Percentiles rank a stretch among this genome's conserved stretches.
These are phyloP conservation scores for Scorias spongiosa DNA, from an alignment of 2,329 filamentous ascomycete genomes.

Conservation along the genomic window DNA sequence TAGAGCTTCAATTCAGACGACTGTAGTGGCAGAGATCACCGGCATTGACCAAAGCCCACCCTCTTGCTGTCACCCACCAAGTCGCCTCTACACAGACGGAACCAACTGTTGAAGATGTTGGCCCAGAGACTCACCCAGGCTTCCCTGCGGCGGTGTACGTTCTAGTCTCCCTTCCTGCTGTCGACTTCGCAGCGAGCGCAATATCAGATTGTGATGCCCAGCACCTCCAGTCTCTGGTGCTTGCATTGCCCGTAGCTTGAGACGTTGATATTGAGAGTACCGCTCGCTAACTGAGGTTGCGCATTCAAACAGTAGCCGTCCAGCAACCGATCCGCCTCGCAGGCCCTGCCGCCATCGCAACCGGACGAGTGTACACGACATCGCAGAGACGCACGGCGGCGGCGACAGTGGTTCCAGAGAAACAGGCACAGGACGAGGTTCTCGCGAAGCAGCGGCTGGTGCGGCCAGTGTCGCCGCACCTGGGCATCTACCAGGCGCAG, in stretches of 20 bases:
- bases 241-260: too few relatives aligned
- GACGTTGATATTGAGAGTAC: too few relatives aligned
- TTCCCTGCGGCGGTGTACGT: slow-evolving; percentile 28
- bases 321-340: slow-evolving; percentile 30
- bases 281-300: too few relatives aligned
- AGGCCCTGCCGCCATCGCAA: slow-evolving; percentile 30
- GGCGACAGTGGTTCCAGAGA: slow-evolving; percentile 34
- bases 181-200: not conserved
- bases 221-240: too few relatives aligned
- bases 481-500: slow-evolving; percentile 70
- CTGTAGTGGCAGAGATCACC: too few relatives aligned
- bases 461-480: slow-evolving; percentile 73
- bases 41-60: too few relatives aligned
- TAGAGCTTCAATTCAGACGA: too few relatives aligned
- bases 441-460: slow-evolving; percentile 66
- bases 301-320: not conserved
- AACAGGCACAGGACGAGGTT: slow-evolving; percentile 42
- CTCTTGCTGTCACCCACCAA: not conserved
- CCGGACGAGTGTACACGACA: not conserved
- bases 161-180: not conserved
- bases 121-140: slow-evolving; percentile 29
- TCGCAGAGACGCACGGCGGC: slow-evolving; percentile 15
- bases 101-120: slow-evolving; percentile 23
- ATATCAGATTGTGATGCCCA: not conserved
- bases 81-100: not conserved